A percentile compares a stretch with the other conserved stretches of the same genome.
Conservation (phyloP, 805 yeast genomes). For the Starmerella khaoyaiensis region DNA sequence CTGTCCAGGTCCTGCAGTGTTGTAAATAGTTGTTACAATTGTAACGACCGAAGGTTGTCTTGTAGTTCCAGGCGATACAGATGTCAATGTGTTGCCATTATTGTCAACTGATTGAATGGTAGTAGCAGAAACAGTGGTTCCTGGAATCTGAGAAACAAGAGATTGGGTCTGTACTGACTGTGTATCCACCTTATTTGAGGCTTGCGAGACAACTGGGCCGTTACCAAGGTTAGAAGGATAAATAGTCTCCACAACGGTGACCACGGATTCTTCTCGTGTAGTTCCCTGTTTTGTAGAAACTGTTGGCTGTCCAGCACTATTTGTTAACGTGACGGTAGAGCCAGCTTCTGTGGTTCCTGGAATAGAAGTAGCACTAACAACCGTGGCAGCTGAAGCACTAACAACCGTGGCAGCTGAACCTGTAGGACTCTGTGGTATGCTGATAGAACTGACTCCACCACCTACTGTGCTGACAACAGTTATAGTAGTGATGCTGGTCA, state of each 20-base stretch:
- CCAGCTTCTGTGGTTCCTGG: constrained; percentile 15
- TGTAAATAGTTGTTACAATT: constrained; percentile 3
- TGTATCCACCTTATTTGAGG: too few species aligned
- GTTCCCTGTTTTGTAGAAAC: constrained; percentile 5
- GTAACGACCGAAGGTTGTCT: constrained; percentile 2
- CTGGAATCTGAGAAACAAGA: constrained; percentile 13
- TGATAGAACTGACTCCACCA: neutral
- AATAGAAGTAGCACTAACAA: constrained; percentile 1
- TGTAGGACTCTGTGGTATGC: neutral
- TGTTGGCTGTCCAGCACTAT: constrained; percentile 2
- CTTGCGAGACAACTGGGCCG: too few species aligned
- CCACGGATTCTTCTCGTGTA: constrained; percentile 6
- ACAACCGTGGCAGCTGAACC: neutral
- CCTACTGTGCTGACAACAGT: constrained; percentile 1
- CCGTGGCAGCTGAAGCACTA: neutral
- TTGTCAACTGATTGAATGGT: constrained; percentile 1
- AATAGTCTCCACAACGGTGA: constrained; percentile 8
- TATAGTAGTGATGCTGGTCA: neutral
- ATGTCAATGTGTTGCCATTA: neutral
- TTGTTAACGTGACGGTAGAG: constrained; percentile 1
- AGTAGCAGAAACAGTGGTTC: constrained; percentile 18
- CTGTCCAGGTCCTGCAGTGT: neutral
- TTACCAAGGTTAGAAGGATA: constrained; percentile 6
- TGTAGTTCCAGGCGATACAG: neutral
- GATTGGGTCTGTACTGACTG: too few species aligned